Conservation (phyloP, 2,329 filamentous ascomycete genomes). For the Cordyceps militaris region DNA sequence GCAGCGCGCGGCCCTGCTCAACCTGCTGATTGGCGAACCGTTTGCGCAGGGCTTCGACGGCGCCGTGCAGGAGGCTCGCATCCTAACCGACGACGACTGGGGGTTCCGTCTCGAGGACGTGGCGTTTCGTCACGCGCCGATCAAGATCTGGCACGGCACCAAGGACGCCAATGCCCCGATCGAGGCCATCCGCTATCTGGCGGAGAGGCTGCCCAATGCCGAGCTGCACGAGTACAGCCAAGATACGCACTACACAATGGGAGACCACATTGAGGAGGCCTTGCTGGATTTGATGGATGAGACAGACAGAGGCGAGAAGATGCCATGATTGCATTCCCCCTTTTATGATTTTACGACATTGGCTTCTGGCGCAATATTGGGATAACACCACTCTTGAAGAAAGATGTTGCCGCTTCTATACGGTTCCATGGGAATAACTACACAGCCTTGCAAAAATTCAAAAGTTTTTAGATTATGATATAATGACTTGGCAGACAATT, state of each 20-base stretch:
- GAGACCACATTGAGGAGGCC: conserved; percentile 17
- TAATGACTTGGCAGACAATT: no score
- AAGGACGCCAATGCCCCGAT: conserved; percentile 27
- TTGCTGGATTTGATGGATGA: conserved; percentile 10
- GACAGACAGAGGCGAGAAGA: neutral
- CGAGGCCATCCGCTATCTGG: conserved; percentile 29
- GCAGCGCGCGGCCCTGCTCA: conserved; percentile 22
- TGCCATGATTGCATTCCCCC: neutral
- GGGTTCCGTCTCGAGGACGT: conserved; percentile 26
- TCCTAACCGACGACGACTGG: conserved; percentile 24
- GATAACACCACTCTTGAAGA: neutral
- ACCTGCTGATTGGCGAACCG: conserved; percentile 23
- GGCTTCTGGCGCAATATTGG: no score
- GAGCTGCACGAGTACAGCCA: conserved; percentile 26
- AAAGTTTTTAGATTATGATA: no score
- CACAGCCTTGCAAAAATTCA: no score
- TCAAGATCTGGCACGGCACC: conserved; percentile 28
- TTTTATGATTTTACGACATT: no score
- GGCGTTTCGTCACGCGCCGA: conserved; percentile 14
- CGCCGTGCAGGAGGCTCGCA: conserved; percentile 22
- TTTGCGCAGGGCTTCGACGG: conserved; percentile 23
- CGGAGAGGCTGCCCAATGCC: conserved; percentile 27
- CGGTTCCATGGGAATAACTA: no score
- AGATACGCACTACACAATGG: conserved; percentile 28
- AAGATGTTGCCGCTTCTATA: no score